Evolutionary conservation across 2,329 filamentous ascomycete species (phyloP), one percentile per base, ranked within the genome.

Genomic region (Stachybotrys echinatus): DNA sequence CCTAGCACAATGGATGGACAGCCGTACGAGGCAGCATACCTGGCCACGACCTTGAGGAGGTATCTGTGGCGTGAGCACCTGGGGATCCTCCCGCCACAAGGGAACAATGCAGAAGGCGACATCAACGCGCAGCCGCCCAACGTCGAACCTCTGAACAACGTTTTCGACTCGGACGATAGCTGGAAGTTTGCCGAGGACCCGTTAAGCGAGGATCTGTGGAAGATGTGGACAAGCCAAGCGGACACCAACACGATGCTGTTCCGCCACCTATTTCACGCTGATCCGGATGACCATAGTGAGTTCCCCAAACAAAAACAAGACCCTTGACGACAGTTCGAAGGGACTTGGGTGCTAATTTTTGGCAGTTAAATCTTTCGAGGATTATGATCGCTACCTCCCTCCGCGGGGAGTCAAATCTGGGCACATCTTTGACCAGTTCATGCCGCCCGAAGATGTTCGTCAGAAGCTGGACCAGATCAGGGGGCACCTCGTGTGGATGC

Each of bases 401-500:
- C 77, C 84, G 1, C 80, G 81, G 45, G 81, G 85, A 5, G 79
- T 88, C 54, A 94, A 89, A 67, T 73, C 90, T 3, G 92, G 94
- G 0, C 94, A 97, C 68, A 77, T 97, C 52, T 95, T 88, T 60
- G 90, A 95, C 65, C 81, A 81, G 51, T 89, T 87, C 67, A 79
- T 87, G 65, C 86, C 88, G 0, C 80, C 84, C 0, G 75, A 84
- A 21, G 85, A 95, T 49, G 83, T 94, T 6, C 79, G 88, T 17
- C 67, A 77, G 56, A 90, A 92, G 66, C 73, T 97, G 46, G 84
- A 90, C 59, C 77, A 86, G 62, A 83, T 97, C 57, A 85, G 84
- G 70, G 92, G 92, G 0, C 92, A 97, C 72, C 68, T 97, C 39
- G 92, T 97, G 6, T 95, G 89, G 89, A 92, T 96, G 85, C 91